These are phyloP conservation scores for Solanum etuberosum DNA, from an alignment of 257 asterid species.

Conservation along the genomic window DNA sequence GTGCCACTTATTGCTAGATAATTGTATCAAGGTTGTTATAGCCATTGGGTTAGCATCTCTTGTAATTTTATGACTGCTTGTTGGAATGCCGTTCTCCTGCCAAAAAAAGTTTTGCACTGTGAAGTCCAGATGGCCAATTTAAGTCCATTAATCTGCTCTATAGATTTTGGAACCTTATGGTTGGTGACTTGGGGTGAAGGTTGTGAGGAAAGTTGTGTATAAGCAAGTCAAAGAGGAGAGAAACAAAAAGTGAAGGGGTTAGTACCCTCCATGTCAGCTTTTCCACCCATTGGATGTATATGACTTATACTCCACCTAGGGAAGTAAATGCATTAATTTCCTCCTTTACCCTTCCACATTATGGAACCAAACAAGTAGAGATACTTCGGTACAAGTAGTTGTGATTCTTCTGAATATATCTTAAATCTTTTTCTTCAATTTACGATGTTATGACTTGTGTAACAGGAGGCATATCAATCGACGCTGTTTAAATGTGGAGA, in stretches of 20 bases:
- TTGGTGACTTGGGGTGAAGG: not conserved
- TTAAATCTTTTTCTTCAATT: not conserved
- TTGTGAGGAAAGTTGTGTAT: not conserved
- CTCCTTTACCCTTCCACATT: not conserved
- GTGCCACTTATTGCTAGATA: not conserved
- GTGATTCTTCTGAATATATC: not conserved
- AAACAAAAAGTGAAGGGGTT: not conserved
- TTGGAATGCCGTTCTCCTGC: not conserved
- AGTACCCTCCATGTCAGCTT: not conserved
- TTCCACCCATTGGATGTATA: not conserved
- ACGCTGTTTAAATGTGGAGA: conserved; percentile 22
- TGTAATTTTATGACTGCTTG: not conserved
- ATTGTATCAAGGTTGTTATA: not conserved
- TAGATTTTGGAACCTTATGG: not conserved
- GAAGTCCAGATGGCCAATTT: not conserved
- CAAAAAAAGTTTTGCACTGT: not conserved
- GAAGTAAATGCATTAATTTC: not conserved
- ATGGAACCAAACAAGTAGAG: not conserved
- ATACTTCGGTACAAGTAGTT: not conserved
- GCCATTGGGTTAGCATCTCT: not conserved
- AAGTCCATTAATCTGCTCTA: not conserved
- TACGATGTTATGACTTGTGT: conserved; percentile 2
- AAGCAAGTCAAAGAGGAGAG: not conserved
- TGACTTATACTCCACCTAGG: not conserved
- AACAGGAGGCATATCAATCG: conserved; percentile 47